These are phyloP conservation scores for Fusarium foetens DNA, from an alignment of 2,329 filamentous ascomycete genomes.

Conservation along the genomic window DNA sequence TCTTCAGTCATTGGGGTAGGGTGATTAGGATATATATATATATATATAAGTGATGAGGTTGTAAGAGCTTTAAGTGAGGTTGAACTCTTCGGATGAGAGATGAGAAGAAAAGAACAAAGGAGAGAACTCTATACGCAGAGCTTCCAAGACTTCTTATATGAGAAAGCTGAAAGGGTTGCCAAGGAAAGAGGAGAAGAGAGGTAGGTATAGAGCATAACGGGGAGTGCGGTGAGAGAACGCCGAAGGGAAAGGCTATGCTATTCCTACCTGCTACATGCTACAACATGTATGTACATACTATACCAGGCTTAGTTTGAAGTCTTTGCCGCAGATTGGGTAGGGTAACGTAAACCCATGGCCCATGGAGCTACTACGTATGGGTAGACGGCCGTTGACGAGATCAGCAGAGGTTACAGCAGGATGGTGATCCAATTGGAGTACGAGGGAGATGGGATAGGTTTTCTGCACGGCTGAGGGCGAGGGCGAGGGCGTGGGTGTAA, in stretches of 20 bases:
- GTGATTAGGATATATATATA: conserved; percentile 12
- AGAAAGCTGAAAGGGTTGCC: conserved; percentile 13
- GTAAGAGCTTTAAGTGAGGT: conserved; percentile 19
- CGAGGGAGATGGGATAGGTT: conserved; percentile 4
- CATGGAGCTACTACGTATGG: conserved; percentile 28
- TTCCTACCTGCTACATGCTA: conserved; percentile 8
- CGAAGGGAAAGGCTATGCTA: conserved; percentile 2
- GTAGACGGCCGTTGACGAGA: conserved; percentile 36
- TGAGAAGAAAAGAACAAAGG: conserved; percentile 35
- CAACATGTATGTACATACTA: conserved; percentile 3
- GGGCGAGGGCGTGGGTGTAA: conserved; percentile 37
- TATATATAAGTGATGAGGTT: conserved; percentile 16
- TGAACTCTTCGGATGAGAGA: conserved; percentile 41
- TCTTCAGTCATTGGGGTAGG: conserved; percentile 50
- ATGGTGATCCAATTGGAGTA: conserved; percentile 18
- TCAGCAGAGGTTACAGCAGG: conserved; percentile 38
- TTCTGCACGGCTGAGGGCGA: conserved; percentile 31
- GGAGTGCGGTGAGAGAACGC: conserved; percentile 36
- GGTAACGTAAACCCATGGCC: conserved; percentile 19
- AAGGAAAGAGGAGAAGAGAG: conserved; percentile 29
- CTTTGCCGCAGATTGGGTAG: conserved; percentile 29
- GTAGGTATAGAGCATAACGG: conserved; percentile 25
- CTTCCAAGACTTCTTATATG: conserved; percentile 42
- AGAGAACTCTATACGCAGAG: conserved; percentile 3
- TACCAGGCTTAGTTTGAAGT: conserved; percentile 21